Conservation (phyloP, 768 basidiomycete species). For the Boletus vermiculosoides region DNA sequence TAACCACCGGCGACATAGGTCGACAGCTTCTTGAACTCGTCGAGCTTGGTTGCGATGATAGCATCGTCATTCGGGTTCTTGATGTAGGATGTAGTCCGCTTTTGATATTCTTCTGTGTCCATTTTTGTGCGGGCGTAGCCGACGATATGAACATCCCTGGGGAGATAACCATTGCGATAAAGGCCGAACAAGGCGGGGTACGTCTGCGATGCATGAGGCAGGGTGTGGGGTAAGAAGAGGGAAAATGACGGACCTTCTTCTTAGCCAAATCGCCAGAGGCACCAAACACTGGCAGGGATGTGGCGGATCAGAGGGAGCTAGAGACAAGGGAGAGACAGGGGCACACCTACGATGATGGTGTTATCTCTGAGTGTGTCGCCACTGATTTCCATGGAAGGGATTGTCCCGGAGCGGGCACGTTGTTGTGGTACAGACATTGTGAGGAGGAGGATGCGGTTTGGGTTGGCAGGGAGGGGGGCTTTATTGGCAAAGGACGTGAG, state of each 20-base stretch:
- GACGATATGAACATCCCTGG: constrained; percentile 82
- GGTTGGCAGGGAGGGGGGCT: background rate
- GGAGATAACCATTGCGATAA: constrained; percentile 76
- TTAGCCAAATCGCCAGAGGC: constrained; percentile 97
- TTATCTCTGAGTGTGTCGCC: constrained; percentile 79
- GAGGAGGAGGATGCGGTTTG: background rate
- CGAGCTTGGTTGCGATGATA: constrained; percentile 57
- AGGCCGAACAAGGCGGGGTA: constrained; percentile 94
- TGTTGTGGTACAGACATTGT: constrained; percentile 36
- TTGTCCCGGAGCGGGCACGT: constrained; percentile 72
- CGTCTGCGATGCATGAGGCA: constrained; percentile 65
- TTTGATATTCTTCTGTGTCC: constrained; percentile 80
- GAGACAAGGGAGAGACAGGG: constrained; percentile 16
- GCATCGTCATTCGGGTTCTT: constrained; percentile 69
- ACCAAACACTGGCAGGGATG: constrained; percentile 66
- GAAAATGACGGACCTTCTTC: constrained; percentile 76
- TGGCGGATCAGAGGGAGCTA: constrained; percentile 10
- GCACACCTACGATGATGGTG: constrained; percentile 82
- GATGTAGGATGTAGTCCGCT: constrained; percentile 82
- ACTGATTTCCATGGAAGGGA: constrained; percentile 83
- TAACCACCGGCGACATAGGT: constrained; percentile 88
- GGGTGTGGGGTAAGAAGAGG: constrained; percentile 1
- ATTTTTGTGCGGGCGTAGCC: constrained; percentile 98
- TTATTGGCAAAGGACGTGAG: constrained; percentile 25
- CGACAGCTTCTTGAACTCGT: constrained; percentile 79